These are phyloP conservation scores for Zoysia matrella DNA, from an alignment of 202 grass and related monocot species.

Conservation along the genomic window DNA sequence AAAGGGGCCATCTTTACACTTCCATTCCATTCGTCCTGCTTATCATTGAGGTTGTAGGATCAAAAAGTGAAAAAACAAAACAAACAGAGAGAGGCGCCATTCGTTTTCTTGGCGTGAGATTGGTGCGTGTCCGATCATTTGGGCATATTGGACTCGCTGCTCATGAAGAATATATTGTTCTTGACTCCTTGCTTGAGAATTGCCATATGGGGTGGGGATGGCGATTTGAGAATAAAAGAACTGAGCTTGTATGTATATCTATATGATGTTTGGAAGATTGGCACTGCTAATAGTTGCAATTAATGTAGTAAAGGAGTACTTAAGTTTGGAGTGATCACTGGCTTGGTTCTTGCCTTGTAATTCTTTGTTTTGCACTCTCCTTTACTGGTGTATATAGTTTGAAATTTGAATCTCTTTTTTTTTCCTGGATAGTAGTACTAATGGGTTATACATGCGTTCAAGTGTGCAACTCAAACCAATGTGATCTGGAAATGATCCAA, in stretches of 20 bases:
- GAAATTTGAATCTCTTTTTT: neutral
- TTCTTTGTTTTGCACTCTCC: neutral
- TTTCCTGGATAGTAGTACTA: neutral
- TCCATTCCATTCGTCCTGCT: constrained; percentile 24
- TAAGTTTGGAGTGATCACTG: constrained; percentile 37
- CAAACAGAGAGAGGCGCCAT: constrained; percentile 16
- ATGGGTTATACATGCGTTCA: neutral
- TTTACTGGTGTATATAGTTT: neutral
- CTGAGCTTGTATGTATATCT: constrained; percentile 52
- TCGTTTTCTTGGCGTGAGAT: constrained; percentile 42
- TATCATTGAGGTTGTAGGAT: constrained; percentile 41
- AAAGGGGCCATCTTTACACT: neutral
- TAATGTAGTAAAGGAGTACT: constrained; percentile 49
- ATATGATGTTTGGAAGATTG: constrained; percentile 30
- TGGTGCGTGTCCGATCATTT: constrained; percentile 47
- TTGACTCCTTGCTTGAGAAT: constrained; percentile 48
- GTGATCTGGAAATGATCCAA: constrained; percentile 19
- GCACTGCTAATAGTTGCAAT: constrained; percentile 21
- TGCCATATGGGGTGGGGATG: constrained; percentile 33
- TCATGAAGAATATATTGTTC: constrained; percentile 51
- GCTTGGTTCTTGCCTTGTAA: neutral
- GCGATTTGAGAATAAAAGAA: constrained; percentile 51
- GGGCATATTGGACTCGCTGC: constrained; percentile 40
- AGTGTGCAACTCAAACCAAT: neutral
- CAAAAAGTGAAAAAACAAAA: neutral